These are phyloP conservation scores for Pyrrhoderma noxium DNA, from an alignment of 1,284 basidiomycete species.

Conservation along the genomic window DNA sequence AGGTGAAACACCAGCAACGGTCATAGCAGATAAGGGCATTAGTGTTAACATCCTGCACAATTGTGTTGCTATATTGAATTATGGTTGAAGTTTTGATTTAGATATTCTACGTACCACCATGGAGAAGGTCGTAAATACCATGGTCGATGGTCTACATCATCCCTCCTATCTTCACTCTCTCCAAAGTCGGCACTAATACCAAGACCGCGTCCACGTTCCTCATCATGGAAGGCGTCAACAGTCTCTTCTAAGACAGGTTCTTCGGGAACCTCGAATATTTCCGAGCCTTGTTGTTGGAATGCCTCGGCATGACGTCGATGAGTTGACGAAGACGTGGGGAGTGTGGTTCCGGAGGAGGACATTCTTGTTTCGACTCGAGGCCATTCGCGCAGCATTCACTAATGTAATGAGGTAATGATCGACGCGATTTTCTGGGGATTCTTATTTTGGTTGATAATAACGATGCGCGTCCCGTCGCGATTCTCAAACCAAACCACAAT, in stretches of 20 bases:
- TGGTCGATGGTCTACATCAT: slow-evolving; percentile 27
- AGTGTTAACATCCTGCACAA: slow-evolving; percentile 45
- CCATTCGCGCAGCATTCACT: too few relatives aligned
- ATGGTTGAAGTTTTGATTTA: background rate
- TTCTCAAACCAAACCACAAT: too few relatives aligned
- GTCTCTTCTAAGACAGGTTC: slow-evolving; percentile 9
- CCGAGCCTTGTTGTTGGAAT: slow-evolving; percentile 5
- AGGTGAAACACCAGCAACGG: slow-evolving; percentile 47
- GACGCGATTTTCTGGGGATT: too few relatives aligned
- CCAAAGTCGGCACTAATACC: too few relatives aligned
- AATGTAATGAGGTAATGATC: too few relatives aligned
- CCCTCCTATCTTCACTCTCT: too few relatives aligned
- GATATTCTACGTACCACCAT: slow-evolving; percentile 60
- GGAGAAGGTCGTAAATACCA: slow-evolving; percentile 68
- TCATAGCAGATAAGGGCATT: slow-evolving; percentile 47
- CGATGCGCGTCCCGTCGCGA: too few relatives aligned
- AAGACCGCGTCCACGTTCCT: background rate
- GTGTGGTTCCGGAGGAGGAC: too few relatives aligned
- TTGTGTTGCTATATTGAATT: background rate
- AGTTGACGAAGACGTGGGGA: too few relatives aligned
- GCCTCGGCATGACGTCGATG: background rate
- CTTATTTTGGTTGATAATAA: too few relatives aligned
- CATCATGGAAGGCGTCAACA: slow-evolving; percentile 2
- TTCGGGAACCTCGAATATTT: slow-evolving; percentile 7
- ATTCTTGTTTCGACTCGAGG: too few relatives aligned